Evolutionary conservation across 2,329 filamentous ascomycete species (phyloP).

Genomic region (Aspergillus sp.): DNA sequence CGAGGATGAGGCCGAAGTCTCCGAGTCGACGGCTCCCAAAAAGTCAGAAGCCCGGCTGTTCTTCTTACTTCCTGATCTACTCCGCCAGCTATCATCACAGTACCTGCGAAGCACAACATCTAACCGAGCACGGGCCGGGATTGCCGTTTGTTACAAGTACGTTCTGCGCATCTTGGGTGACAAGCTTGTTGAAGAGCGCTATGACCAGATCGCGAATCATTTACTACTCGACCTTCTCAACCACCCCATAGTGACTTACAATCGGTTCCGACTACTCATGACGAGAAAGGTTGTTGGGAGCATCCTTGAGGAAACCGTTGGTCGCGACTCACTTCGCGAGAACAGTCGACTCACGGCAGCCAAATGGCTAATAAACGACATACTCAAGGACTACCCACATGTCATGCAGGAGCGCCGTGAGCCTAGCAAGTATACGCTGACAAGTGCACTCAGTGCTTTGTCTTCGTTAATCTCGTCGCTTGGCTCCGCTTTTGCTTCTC

Average conservation of each 20-base stretch:
- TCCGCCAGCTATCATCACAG: conserved; percentile 75
- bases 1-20: conserved; percentile 69
- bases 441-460: conserved; percentile 75
- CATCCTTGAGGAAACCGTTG: conserved; percentile 80
- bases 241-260: conserved; percentile 71
- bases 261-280: conserved; percentile 83
- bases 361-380: conserved; percentile 76
- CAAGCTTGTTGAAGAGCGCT: conserved; percentile 78
- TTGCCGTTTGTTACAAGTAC: conserved; percentile 84
- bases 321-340: conserved; percentile 79
- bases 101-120: conserved; percentile 77
- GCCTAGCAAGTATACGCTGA: conserved; percentile 81
- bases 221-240: conserved; percentile 78
- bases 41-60: conserved; percentile 69
- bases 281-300: conserved; percentile 82
- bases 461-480: conserved; percentile 75
- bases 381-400: conserved; percentile 93
- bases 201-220: conserved; percentile 76
- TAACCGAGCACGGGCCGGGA: conserved; percentile 76
- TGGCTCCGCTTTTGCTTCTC: conserved; percentile 74
- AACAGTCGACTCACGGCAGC: conserved; percentile 83
- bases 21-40: conserved; percentile 73
- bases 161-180: conserved; percentile 77
- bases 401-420: conserved; percentile 82
- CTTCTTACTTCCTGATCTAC: conserved; percentile 73